Evolutionary conservation across 495 filamentous ascomycete genomes (phyloP).

Genomic region (Thermochaetoides thermophila): DNA sequence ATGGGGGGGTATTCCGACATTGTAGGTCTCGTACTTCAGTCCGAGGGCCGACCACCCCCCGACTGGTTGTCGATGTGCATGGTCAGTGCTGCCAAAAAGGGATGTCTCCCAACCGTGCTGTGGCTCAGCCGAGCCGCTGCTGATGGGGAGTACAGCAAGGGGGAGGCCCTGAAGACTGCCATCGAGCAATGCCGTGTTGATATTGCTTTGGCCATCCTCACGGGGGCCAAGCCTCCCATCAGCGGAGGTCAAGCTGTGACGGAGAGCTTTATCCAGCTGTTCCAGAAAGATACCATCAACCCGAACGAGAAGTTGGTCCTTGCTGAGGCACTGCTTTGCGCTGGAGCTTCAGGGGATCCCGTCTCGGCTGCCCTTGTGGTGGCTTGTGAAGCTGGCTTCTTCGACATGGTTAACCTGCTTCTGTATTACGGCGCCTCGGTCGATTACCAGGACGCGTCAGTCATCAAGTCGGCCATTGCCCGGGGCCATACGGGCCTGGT

Average conservation of each 20-base stretch:
- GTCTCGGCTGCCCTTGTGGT: conserved; percentile 24
- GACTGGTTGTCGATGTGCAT: conserved; percentile 25
- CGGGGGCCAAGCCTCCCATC: conserved; percentile 24
- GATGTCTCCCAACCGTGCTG: conserved; percentile 28
- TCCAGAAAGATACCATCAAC: conserved; percentile 23
- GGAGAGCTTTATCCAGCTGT: conserved; percentile 25
- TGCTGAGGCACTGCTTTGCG: conserved; percentile 31
- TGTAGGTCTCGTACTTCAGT: conserved; percentile 29
- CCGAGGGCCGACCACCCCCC: conserved; percentile 22
- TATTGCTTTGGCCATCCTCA: conserved; percentile 30
- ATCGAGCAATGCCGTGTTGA: conserved; percentile 26
- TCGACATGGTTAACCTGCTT: conserved; percentile 32
- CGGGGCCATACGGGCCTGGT: conserved; percentile 24
- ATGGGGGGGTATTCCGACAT: conserved; percentile 23
- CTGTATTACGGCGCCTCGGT: conserved; percentile 30
- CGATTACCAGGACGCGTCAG: conserved; percentile 27
- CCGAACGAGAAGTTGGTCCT: conserved; percentile 29
- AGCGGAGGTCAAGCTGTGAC: conserved; percentile 21
- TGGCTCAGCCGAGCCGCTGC: conserved; percentile 29
- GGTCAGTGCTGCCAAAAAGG: conserved; percentile 29
- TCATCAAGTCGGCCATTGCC: conserved; percentile 22
- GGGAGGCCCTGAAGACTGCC: conserved; percentile 29
- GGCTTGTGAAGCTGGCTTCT: conserved; percentile 22
- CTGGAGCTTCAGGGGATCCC: conserved; percentile 27
- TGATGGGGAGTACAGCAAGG: conserved; percentile 28